Evolutionary conservation across 768 basidiomycete genomes (phyloP).

Genomic region (Mycena rosella): DNA sequence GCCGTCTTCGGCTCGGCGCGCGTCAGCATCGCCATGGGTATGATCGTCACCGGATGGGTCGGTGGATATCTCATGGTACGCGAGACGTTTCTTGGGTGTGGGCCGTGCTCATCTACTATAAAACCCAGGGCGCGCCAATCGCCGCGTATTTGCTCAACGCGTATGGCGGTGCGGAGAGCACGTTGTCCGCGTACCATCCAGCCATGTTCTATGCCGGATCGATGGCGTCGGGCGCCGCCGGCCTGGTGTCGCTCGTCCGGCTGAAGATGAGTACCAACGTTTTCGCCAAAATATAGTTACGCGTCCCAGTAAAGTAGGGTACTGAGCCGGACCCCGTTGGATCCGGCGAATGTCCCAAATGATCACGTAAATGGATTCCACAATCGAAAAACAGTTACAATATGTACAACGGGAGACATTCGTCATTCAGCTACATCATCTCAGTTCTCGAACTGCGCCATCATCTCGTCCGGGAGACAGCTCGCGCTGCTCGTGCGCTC

Average conservation of each 20-base stretch:
- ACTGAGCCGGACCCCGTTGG: too few species aligned
- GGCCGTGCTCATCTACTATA: too few species aligned
- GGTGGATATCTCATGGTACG: constrained; percentile 41
- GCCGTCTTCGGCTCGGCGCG: constrained; percentile 45
- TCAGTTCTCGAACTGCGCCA: constrained; percentile 48
- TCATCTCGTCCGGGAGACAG: constrained; percentile 59
- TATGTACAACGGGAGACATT: too few species aligned
- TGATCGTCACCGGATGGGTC: constrained; percentile 49
- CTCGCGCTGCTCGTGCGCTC: constrained; percentile 57
- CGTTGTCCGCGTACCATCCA: constrained; percentile 43
- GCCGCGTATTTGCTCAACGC: constrained; percentile 45
- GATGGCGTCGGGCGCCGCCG: constrained; percentile 41
- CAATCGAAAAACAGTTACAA: too few species aligned
- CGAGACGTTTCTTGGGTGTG: too few species aligned
- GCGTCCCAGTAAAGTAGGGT: too few species aligned
- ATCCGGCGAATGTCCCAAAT: too few species aligned
- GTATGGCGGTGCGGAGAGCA: constrained; percentile 40
- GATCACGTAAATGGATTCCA: too few species aligned
- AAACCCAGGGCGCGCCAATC: constrained; percentile 42
- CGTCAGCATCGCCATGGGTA: constrained; percentile 47
- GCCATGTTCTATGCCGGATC: constrained; percentile 47
- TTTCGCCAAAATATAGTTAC: constrained; percentile 28
- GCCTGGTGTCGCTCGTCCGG: constrained; percentile 34
- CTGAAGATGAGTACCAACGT: constrained; percentile 15
- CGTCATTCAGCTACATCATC: too few species aligned